Conservation (phyloP, 2,329 filamentous ascomycete species). For the Cordyceps javanica region DNA sequence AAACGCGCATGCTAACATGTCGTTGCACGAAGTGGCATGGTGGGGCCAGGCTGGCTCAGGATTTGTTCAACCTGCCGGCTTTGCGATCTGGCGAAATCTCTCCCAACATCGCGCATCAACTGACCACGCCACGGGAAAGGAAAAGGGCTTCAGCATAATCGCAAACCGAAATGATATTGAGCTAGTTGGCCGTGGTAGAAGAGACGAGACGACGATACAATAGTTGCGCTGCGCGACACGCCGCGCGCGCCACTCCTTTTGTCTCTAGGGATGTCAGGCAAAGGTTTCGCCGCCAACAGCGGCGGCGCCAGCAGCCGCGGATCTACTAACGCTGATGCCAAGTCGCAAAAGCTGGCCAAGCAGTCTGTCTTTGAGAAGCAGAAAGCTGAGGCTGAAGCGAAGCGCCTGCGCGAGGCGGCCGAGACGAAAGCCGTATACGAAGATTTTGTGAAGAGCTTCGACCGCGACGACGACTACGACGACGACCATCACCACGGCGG, state of each 20-base stretch:
- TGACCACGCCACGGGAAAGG: neutral
- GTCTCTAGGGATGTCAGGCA: conserved; percentile 36
- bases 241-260: neutral
- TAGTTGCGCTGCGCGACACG: neutral
- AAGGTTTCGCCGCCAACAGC: conserved; percentile 35
- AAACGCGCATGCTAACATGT: no score
- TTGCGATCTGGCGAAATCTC: neutral
- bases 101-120: neutral
- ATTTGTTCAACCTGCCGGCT: no score
- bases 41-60: neutral
- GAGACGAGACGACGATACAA: neutral
- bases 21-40: neutral
- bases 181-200: neutral
- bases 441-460: conserved; percentile 79
- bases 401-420: conserved; percentile 74
- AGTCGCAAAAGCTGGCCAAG: conserved; percentile 73
- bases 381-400: conserved; percentile 83
- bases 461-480: conserved; percentile 50
- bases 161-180: neutral
- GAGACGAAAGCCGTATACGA: conserved; percentile 84
- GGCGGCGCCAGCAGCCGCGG: neutral
- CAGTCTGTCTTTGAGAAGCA: conserved; percentile 85
- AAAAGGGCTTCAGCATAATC: neutral
- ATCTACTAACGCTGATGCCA: conserved; percentile 69
- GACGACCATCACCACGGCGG: conserved; percentile 19